Conservation (phyloP, 23 red algal genomes). For the Gracilaria gracilis region DNA sequence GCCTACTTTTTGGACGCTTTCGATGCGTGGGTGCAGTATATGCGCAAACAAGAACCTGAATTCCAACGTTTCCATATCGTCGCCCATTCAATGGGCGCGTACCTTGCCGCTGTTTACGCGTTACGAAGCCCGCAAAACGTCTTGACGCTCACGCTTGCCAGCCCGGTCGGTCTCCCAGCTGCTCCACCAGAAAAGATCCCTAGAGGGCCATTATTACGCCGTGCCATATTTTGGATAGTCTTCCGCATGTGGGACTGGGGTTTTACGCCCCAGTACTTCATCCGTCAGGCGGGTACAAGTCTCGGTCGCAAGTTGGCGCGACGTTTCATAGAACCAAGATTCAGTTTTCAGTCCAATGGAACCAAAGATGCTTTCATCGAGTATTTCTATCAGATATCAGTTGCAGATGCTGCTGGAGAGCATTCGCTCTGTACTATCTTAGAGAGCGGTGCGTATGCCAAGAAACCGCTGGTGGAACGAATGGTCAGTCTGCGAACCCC, state of each 20-base stretch:
- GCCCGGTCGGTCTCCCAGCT: conserved; percentile 77
- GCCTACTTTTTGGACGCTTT: conserved; percentile 64
- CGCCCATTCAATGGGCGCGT: conserved; percentile 84
- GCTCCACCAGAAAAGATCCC: conserved; percentile 54
- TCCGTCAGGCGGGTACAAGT: conserved; percentile 27
- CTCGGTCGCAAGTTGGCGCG: conserved; percentile 37
- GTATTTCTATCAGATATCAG: conserved; percentile 89
- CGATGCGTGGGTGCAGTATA: conserved; percentile 31
- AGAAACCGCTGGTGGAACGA: conserved; percentile 59
- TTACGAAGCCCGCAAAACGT: conserved; percentile 52
- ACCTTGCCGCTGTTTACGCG: conserved; percentile 65
- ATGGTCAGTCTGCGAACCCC: conserved; percentile 36
- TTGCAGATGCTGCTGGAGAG: conserved; percentile 62
- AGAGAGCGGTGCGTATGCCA: conserved; percentile 77
- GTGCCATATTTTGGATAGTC: conserved; percentile 46
- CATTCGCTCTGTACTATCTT: conserved; percentile 73
- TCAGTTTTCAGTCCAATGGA: conserved; percentile 23
- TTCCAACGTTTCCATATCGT: conserved; percentile 63
- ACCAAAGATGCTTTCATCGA: conserved; percentile 53
- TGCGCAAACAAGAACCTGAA: conserved; percentile 22
- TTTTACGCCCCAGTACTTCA: conserved; percentile 60
- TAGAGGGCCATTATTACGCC: background rate
- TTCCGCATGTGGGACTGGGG: conserved; percentile 61
- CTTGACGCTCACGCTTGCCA: conserved; percentile 52
- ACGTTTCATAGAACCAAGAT: conserved; percentile 37